phyloP scores from a whole-genome alignment of 2,329 filamentous ascomycete species.

The Karstenula rhodostoma region DNA sequence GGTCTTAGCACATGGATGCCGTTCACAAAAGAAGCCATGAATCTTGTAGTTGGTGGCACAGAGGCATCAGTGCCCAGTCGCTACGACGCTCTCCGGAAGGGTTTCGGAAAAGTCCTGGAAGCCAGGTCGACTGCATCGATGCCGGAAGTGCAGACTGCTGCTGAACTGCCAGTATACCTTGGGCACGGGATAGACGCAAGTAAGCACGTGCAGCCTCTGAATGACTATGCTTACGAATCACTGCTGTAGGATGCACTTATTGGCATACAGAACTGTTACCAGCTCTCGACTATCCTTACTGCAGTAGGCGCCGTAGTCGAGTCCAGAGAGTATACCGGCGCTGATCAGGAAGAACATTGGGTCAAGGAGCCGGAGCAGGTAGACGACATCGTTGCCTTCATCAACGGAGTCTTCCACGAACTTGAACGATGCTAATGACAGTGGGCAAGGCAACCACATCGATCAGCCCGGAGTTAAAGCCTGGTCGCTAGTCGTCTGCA shows the following conservation, averaged over 20 bases:
- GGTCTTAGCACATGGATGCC: constrained; percentile 32
- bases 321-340: constrained; percentile 51
- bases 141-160: constrained; percentile 1
- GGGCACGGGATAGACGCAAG: constrained; percentile 51
- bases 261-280: constrained; percentile 41
- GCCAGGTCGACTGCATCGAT: constrained; percentile 5
- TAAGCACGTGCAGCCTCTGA: constrained; percentile 1
- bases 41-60: constrained; percentile 3
- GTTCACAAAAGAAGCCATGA: constrained; percentile 21
- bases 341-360: constrained; percentile 52
- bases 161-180: constrained; percentile 53
- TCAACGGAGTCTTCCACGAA: constrained; percentile 1
- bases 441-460: neutral
- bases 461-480: neutral
- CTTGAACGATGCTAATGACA: neutral
- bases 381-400: constrained; percentile 52
- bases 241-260: constrained; percentile 51
- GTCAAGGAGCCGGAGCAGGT: constrained; percentile 59
- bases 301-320: constrained; percentile 45
- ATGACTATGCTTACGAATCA: neutral
- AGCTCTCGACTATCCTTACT: constrained; percentile 48
- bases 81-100: neutral
- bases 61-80: neutral
- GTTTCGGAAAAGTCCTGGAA: constrained; percentile 17
- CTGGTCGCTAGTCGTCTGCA: constrained; percentile 10